These are phyloP conservation scores for Yamadazyma triangularis DNA, from an alignment of 1,139 yeast species.

Conservation along the genomic window DNA sequence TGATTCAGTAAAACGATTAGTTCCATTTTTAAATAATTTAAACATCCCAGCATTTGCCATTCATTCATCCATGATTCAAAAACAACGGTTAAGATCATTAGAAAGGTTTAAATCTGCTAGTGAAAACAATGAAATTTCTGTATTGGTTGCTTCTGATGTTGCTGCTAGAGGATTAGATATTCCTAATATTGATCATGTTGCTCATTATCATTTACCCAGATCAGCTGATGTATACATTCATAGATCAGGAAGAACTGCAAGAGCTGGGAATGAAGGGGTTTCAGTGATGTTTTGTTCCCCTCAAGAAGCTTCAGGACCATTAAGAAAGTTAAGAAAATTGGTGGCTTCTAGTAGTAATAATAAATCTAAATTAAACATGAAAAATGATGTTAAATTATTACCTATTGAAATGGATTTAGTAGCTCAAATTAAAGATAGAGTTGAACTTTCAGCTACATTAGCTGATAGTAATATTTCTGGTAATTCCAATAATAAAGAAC, in stretches of 20 bases:
- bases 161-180: constrained; percentile 99
- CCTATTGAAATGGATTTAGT: constrained; percentile 77
- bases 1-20: constrained; percentile 84
- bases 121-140: constrained; percentile 51
- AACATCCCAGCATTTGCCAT: constrained; percentile 73
- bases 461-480: constrained; percentile 67
- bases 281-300: constrained; percentile 91
- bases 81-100: constrained; percentile 80
- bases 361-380: constrained; percentile 23
- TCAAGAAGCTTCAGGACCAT: constrained; percentile 86
- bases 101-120: constrained; percentile 65
- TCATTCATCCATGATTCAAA: constrained; percentile 94
- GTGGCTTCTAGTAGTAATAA: constrained; percentile 37
- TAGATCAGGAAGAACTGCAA: constrained; percentile 96
- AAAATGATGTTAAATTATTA: constrained; percentile 62
- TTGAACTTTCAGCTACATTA: constrained; percentile 62
- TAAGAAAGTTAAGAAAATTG: constrained; percentile 67
- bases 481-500: constrained; percentile 63
- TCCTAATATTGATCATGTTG: constrained; percentile 86
- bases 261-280: constrained; percentile 94
- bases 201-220: constrained; percentile 93
- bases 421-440: constrained; percentile 65
- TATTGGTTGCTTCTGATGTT: constrained; percentile 91
- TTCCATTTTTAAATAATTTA: constrained; percentile 68
- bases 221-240: constrained; percentile 94